These are phyloP conservation scores for Wickerhamiella dianesei DNA, from an alignment of 805 yeast species.

Conservation along the genomic window DNA sequence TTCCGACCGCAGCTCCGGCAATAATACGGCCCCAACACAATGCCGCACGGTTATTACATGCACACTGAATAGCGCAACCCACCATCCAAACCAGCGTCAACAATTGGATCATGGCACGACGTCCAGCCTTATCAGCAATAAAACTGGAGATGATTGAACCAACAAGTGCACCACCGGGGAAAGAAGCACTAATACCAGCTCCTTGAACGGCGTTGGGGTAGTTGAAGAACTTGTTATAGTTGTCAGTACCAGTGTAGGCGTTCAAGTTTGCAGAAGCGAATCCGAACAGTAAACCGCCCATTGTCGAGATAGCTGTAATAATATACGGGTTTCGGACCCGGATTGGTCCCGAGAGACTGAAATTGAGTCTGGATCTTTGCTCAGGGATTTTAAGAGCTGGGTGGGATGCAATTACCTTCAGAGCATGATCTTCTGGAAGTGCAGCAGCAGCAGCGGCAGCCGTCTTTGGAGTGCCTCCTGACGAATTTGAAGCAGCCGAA, in stretches of 20 bases:
- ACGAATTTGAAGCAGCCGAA: no score
- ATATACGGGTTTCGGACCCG: constrained; percentile 35
- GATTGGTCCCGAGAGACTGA: background rate
- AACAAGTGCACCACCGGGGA: constrained; percentile 52
- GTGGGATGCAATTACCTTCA: background rate
- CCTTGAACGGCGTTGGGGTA: constrained; percentile 40
- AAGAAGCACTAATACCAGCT: constrained; percentile 51
- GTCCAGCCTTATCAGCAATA: constrained; percentile 40
- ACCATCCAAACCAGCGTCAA: constrained; percentile 34
- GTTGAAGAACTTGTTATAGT: constrained; percentile 37
- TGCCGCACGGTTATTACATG: constrained; percentile 28
- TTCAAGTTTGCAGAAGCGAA: constrained; percentile 70
- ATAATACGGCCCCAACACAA: constrained; percentile 39
- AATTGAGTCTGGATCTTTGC: background rate
- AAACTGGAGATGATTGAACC: constrained; percentile 42
- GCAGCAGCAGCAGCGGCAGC: background rate
- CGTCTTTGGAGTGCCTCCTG: no score
- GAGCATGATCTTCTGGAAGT: background rate
- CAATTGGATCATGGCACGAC: constrained; percentile 26
- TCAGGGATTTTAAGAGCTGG: background rate
- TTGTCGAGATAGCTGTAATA: constrained; percentile 43
- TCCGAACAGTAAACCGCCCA: constrained; percentile 65
- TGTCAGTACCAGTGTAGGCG: constrained; percentile 43
- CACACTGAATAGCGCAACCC: constrained; percentile 40
- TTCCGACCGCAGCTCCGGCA: constrained; percentile 63